Evolutionary conservation across 768 basidiomycete genomes (phyloP), one percentile per base, ranked within the genome.

Genomic region (Mycena indigotica): DNA sequence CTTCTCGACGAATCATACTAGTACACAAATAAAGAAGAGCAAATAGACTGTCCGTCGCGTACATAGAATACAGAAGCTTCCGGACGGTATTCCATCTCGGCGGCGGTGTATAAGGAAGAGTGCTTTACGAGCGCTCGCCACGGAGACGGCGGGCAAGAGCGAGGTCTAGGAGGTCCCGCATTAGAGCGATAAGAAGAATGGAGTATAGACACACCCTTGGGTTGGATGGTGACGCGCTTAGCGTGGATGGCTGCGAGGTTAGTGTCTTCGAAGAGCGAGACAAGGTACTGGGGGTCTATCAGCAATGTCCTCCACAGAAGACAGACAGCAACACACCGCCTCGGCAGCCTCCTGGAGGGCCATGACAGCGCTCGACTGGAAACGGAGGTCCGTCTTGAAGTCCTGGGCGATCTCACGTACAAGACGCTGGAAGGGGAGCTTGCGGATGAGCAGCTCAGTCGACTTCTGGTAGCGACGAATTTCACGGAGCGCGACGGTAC

Each of bases 401-500:
- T 66, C 50, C 19, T 16, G 51, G n/a, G 92, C 92, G 66, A 95
- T 94, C 78, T 95, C 89, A 82, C 93, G 93, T 63, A 98, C 95
- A 67, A 98, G 87, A 68, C 95, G 86, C 80, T 98, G 95, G 94
- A 98, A 98, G 66, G 96, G 96, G 62, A 98, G 91, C 88, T 98
- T 98, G 80, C 96, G 85, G 84, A 98, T 98, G 69, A 98, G 86
- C 65, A 99, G 88, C 84, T 98, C 96, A 64, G 96, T 98, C 61
- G 93, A 95, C 83, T 97, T 97, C 78, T 98, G 95, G 84, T 98
- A 97, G 75, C 95, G 85, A 72, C 96, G 82, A 69, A 98, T 98
- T 79, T 98, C 95, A 84, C 96, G 95, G 65, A 99, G 93, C 65
- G 96, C 96, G 81, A 99, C 96, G 65, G 96, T 99, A 82, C 96